Percentiles rank a stretch among this genome's conserved stretches.
Conservation (phyloP, 202 grass and related monocot genomes). For the Panicum hallii region DNA sequence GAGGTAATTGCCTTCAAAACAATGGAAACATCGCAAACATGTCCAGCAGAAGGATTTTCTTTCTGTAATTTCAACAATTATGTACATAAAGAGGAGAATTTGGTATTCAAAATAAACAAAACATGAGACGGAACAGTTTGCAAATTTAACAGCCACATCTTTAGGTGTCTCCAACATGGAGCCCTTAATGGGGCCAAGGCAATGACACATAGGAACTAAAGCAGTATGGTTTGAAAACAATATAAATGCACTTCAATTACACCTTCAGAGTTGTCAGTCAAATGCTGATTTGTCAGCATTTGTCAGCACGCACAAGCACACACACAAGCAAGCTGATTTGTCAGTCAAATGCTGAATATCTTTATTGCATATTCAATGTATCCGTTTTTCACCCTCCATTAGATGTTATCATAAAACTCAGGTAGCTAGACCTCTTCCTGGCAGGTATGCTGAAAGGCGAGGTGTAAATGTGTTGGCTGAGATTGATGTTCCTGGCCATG, state of each 20-base stretch:
- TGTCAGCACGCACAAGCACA: too few species aligned
- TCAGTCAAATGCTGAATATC: slow-evolving; percentile 11
- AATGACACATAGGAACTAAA: not conserved
- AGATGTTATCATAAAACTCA: not conserved
- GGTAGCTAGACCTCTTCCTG: not conserved
- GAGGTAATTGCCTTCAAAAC: not conserved
- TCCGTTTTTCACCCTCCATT: not conserved
- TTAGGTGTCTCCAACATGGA: slow-evolving; percentile 1
- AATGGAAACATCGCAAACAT: not conserved
- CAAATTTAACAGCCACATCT: not conserved
- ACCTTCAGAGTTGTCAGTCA: slow-evolving; percentile 11
- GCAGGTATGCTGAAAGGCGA: slow-evolving; percentile 73
- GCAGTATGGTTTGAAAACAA: not conserved
- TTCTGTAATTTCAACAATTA: not conserved
- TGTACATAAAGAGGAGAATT: not conserved
- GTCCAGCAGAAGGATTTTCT: not conserved
- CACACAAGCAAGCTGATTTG: not conserved
- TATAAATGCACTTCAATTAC: not conserved
- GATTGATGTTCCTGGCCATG: slow-evolving; percentile 89
- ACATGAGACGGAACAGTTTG: not conserved
- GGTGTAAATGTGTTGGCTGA: slow-evolving; percentile 90
- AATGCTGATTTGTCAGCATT: too few species aligned
- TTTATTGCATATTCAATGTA: not conserved
- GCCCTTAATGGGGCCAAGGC: not conserved
- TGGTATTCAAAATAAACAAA: not conserved